Percentiles rank a stretch among this genome's conserved stretches.
phyloP scores from a whole-genome alignment of 805 yeast genomes.

The Candida stauntonica region DNA sequence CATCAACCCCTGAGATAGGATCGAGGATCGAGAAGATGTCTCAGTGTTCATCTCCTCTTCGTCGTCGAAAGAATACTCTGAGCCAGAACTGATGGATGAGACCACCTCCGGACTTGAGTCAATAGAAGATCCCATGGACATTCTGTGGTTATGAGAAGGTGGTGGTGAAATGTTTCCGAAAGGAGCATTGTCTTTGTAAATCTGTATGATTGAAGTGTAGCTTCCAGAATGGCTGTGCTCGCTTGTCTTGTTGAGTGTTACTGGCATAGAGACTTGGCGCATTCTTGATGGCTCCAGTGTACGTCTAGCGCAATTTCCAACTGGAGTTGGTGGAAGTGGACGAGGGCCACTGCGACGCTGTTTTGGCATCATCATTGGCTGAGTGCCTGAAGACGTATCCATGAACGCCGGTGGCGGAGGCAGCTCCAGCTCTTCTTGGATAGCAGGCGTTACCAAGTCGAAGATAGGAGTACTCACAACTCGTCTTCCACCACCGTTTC shows the following conservation, averaged over 20 bases:
- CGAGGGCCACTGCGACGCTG: neutral
- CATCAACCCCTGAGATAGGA: too few relatives aligned
- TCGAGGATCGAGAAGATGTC: too few relatives aligned
- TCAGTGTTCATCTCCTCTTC: neutral
- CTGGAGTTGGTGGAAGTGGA: constrained; percentile 3
- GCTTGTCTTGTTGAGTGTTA: neutral
- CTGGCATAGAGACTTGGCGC: constrained; percentile 14
- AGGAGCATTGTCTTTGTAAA: constrained; percentile 16
- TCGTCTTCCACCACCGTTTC: constrained; percentile 10
- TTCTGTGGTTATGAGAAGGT: neutral
- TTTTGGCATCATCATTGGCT: neutral
- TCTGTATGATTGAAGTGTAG: constrained; percentile 14
- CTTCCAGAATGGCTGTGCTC: neutral
- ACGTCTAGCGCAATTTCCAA: neutral
- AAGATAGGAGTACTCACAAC: constrained; percentile 23
- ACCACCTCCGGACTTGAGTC: constrained; percentile 3
- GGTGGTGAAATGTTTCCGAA: constrained; percentile 1
- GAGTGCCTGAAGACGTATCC: neutral
- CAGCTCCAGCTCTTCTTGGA: neutral
- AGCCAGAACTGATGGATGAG: constrained; percentile 1
- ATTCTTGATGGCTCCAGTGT: neutral
- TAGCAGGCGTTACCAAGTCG: constrained; percentile 12
- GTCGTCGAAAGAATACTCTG: constrained; percentile 9
- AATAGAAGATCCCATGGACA: constrained; percentile 1
- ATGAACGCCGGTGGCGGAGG: constrained; percentile 3